Conservation (phyloP, 257 asterid species). For the Perilla frutescens region DNA sequence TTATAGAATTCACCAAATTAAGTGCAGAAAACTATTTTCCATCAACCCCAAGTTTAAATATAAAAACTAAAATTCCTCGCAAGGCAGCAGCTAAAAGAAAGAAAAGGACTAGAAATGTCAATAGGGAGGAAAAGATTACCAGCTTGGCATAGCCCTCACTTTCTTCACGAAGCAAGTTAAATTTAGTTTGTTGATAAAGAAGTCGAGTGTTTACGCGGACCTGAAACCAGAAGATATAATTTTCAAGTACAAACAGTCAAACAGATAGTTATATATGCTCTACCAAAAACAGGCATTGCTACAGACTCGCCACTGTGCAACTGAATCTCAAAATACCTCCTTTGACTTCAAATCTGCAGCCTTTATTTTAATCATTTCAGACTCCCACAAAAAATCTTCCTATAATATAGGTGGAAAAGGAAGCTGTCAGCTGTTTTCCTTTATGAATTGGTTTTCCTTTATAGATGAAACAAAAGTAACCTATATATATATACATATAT, state of each 20-base stretch:
- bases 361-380: conserved; percentile 92
- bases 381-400: conserved; percentile 98
- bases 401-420: conserved; percentile 40
- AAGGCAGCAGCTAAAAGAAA: conserved; percentile 19
- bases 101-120: conserved; percentile 25
- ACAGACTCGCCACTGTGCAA: conserved; percentile 18
- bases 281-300: conserved; percentile 23
- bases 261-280: conserved; percentile 18
- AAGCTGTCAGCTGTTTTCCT: conserved; percentile 30
- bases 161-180: conserved; percentile 97
- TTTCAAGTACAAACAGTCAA: conserved; percentile 33
- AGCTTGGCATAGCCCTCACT: conserved; percentile 99
- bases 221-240: conserved; percentile 50
- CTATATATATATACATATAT: background rate
- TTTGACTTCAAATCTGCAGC: conserved; percentile 97
- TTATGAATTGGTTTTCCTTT: background rate
- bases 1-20: conserved; percentile 19
- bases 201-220: conserved; percentile 99
- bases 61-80: conserved; percentile 9
- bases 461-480: conserved; percentile 22
- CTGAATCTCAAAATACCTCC: conserved; percentile 64
- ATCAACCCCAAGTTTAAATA: background rate
- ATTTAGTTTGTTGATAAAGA: conserved; percentile 98
- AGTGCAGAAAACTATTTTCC: background rate
- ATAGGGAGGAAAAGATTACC: conserved; percentile 51